Percentiles rank a stretch among this genome's conserved stretches.
phyloP scores from a whole-genome alignment of 148 eudicot species.

The Arbutus unedo region DNA sequence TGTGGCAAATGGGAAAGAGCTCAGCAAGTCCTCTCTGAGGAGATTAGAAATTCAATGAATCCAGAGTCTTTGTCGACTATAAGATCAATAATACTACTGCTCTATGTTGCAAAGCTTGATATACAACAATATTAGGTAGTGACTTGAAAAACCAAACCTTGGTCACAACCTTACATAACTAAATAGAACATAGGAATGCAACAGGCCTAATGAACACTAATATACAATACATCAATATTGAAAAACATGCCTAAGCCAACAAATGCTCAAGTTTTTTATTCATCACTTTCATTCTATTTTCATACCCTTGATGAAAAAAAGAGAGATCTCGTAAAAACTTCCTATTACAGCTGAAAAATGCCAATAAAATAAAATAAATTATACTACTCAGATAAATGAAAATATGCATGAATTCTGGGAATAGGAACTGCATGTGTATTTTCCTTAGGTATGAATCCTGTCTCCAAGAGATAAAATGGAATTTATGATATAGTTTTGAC shows the following conservation, averaged over 20 bases:
- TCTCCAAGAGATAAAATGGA: background rate
- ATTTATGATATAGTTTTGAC: background rate
- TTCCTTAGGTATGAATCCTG: background rate
- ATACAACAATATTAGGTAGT: background rate
- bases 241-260: background rate
- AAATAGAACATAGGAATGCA: background rate
- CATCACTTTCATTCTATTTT: background rate
- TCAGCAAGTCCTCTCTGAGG: slow-evolving; percentile 66
- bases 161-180: background rate
- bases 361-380: too few relatives aligned
- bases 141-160: background rate
- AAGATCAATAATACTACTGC: background rate
- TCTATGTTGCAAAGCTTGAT: background rate
- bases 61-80: background rate
- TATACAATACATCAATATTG: background rate
- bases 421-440: background rate
- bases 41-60: slow-evolving; percentile 5
- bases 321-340: background rate
- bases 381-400: background rate
- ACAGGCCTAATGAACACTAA: background rate
- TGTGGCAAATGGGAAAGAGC: slow-evolving; percentile 66
- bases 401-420: background rate
- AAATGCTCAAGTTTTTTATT: background rate
- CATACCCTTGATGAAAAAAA: background rate
- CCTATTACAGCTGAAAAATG: background rate